Conservation (phyloP, 2,329 filamentous ascomycete species). For the Arthrobotrys entomopaga region DNA sequence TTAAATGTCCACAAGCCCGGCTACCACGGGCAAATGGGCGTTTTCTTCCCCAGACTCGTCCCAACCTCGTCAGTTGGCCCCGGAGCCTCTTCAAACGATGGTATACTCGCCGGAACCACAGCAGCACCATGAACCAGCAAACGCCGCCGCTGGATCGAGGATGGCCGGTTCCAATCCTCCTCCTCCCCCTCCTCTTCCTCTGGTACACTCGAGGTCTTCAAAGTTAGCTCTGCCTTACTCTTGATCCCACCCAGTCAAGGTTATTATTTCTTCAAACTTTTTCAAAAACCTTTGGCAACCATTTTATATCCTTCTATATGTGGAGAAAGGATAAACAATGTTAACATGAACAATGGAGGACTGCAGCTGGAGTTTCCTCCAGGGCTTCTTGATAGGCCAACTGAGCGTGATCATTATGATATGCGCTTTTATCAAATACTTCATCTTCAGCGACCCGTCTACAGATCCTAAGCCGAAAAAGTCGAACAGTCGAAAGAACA, state of each 20-base stretch:
- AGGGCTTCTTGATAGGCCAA: slow-evolving; percentile 92
- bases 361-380: slow-evolving; percentile 83
- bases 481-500: slow-evolving; percentile 64
- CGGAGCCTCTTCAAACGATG: slow-evolving; percentile 21
- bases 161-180: slow-evolving; percentile 10
- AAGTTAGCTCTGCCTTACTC: slow-evolving; percentile 55
- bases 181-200: slow-evolving; percentile 24
- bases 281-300: background rate
- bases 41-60: slow-evolving; percentile 37
- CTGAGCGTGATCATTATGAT: slow-evolving; percentile 90
- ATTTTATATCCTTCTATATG: background rate
- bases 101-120: slow-evolving; percentile 4
- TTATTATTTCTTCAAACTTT: slow-evolving; percentile 25
- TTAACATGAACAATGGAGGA: slow-evolving; percentile 17
- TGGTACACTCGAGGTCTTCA: slow-evolving; percentile 51
- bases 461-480: slow-evolving; percentile 62
- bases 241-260: slow-evolving; percentile 40
- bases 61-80: slow-evolving; percentile 10
- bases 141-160: slow-evolving; percentile 34
- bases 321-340: slow-evolving; percentile 5
- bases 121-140: slow-evolving; percentile 25
- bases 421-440: slow-evolving; percentile 98
- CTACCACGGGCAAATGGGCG: slow-evolving; percentile 41
- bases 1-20: slow-evolving; percentile 48
- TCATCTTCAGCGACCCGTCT: slow-evolving; percentile 92